Percentiles rank a stretch among this genome's conserved stretches.
Conservation (phyloP, 73 alveolate species). For the Paramecium caudatum region DNA sequence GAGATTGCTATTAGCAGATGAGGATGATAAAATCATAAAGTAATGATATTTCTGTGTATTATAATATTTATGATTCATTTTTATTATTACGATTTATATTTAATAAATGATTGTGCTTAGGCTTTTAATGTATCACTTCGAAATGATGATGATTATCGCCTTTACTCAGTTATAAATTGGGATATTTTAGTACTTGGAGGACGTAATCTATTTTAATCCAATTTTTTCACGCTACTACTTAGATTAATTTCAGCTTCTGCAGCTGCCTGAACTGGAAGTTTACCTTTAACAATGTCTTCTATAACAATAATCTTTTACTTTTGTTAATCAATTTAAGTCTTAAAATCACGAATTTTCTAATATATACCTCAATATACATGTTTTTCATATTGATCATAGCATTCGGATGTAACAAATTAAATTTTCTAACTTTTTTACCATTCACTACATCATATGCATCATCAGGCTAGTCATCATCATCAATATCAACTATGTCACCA, state of each 20-base stretch:
- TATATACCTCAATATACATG: neutral
- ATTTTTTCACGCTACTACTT: too few species aligned
- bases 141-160: too few species aligned
- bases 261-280: neutral
- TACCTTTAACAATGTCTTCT: neutral
- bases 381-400: neutral
- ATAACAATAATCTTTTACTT: neutral
- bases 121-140: too few species aligned
- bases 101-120: too few species aligned
- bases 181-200: too few species aligned
- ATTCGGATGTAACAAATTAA: slow-evolving; percentile 2
- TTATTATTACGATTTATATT: too few species aligned
- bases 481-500: slow-evolving; percentile 1
- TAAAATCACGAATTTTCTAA: slow-evolving; percentile 20
- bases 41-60: too few species aligned
- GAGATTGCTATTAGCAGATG: slow-evolving; percentile 1
- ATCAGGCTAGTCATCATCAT: slow-evolving; percentile 12
- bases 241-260: too few species aligned
- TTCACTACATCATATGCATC: slow-evolving; percentile 18
- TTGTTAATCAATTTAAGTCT: neutral
- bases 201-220: too few species aligned
- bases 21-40: neutral
- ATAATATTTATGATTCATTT: too few species aligned
- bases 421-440: slow-evolving; percentile 11
- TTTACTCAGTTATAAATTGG: too few species aligned